phyloP scores from a whole-genome alignment of 2,329 filamentous ascomycete species.

The Phialophora chinensis region DNA sequence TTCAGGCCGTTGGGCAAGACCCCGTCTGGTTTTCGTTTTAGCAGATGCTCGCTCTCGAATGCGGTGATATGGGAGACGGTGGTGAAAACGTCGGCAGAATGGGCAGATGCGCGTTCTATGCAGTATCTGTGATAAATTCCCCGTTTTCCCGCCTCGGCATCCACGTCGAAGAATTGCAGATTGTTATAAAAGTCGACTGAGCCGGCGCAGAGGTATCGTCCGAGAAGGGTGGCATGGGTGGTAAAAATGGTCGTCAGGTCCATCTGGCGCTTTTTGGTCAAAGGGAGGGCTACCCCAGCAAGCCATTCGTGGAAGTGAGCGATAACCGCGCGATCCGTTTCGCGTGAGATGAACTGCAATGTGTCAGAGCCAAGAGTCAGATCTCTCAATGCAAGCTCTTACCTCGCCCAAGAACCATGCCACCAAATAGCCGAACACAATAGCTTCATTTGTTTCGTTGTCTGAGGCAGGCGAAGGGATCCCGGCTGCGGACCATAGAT shows the following conservation, averaged over 20 bases:
- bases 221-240: constrained; percentile 92
- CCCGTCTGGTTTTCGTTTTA: constrained; percentile 97
- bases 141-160: constrained; percentile 94
- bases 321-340: constrained; percentile 89
- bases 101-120: constrained; percentile 91
- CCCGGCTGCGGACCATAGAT: constrained; percentile 89
- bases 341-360: constrained; percentile 84
- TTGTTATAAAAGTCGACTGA: constrained; percentile 99
- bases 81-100: constrained; percentile 94
- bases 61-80: constrained; percentile 98
- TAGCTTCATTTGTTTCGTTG: constrained; percentile 94
- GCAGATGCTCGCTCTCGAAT: constrained; percentile 94
- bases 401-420: constrained; percentile 99
- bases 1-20: constrained; percentile 96
- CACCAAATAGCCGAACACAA: constrained; percentile 95
- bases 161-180: constrained; percentile 93
- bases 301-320: constrained; percentile 99
- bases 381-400: constrained; percentile 43
- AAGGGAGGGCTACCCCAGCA: constrained; percentile 86
- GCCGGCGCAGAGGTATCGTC: constrained; percentile 93
- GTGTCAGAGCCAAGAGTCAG: constrained; percentile 23
- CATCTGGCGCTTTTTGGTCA: constrained; percentile 91
- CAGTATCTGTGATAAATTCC: constrained; percentile 99
- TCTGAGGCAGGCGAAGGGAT: constrained; percentile 93
- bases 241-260: constrained; percentile 98